A percentile compares a stretch with the other conserved stretches of the same genome.
These are phyloP conservation scores for Pyrenophora seminiperda DNA, from an alignment of 2,329 filamentous ascomycete species.

Conservation along the genomic window DNA sequence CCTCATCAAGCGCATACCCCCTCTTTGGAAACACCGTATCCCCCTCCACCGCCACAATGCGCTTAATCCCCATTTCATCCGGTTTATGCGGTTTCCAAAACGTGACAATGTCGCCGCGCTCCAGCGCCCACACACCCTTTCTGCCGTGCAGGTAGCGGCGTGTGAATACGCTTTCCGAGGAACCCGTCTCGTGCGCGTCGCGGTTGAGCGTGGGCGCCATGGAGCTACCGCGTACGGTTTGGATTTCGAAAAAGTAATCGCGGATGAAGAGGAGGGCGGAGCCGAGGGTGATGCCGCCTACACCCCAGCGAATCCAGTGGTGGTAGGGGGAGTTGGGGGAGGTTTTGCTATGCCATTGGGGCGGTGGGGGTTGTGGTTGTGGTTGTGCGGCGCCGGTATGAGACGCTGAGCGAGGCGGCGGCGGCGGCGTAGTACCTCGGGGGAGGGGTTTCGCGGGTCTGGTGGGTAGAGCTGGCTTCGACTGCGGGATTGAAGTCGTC, in stretches of 20 bases:
- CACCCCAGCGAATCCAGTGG: constrained; percentile 15
- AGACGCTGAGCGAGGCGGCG: not conserved
- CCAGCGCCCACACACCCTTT: constrained; percentile 32
- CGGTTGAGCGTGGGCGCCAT: constrained; percentile 56
- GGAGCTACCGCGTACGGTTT: constrained; percentile 48
- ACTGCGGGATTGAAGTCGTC: constrained; percentile 6
- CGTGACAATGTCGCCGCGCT: constrained; percentile 53
- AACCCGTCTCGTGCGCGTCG: constrained; percentile 46
- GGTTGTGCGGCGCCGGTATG: constrained; percentile 3
- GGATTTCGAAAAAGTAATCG: constrained; percentile 48
- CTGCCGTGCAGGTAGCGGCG: constrained; percentile 22
- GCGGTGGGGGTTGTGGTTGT: constrained; percentile 8
- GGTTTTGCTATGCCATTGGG: constrained; percentile 11
- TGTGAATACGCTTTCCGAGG: constrained; percentile 48
- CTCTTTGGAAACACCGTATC: constrained; percentile 65
- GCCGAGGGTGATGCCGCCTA: constrained; percentile 21
- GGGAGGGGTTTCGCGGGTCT: constrained; percentile 1
- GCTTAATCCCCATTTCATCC: constrained; percentile 74
- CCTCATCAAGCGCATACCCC: constrained; percentile 54
- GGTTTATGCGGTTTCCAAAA: constrained; percentile 67
- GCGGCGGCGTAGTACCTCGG: constrained; percentile 5
- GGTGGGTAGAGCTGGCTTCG: not conserved
- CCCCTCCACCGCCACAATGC: constrained; percentile 79
- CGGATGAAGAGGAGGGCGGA: constrained; percentile 42
- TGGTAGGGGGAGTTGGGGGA: constrained; percentile 15